phyloP scores from a whole-genome alignment of 2,329 filamentous ascomycete genomes.

The Keithomyces neogunnii region DNA sequence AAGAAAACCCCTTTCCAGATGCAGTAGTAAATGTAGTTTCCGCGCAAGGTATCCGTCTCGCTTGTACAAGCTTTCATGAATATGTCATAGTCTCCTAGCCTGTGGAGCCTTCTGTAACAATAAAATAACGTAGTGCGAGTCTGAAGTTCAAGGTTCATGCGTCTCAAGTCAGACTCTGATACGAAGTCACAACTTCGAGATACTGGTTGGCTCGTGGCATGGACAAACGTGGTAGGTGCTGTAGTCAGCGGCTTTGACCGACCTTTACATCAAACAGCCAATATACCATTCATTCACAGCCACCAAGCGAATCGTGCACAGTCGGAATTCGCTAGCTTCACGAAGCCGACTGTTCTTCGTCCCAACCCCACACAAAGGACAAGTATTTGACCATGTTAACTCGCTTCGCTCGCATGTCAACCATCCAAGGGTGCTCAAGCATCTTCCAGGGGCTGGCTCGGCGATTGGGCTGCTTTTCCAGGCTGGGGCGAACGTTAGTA shows the following conservation, averaged over 20 bases:
- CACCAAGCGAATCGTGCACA: neutral
- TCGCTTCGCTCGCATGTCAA: constrained; percentile 89
- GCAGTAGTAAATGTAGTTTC: neutral
- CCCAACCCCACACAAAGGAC: constrained; percentile 94
- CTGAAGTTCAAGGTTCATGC: neutral
- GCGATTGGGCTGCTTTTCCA: constrained; percentile 84
- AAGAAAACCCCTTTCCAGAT: neutral
- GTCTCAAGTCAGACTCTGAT: neutral
- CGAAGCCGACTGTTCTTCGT: constrained; percentile 37
- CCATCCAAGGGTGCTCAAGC: constrained; percentile 98
- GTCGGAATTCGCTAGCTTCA: neutral
- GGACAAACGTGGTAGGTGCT: neutral
- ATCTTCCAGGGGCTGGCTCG: constrained; percentile 96
- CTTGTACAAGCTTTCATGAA: constrained; percentile 1
- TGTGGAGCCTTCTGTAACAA: neutral
- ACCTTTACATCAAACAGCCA: no score
- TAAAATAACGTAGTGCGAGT: neutral
- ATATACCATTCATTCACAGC: no score
- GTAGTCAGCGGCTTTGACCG: neutral
- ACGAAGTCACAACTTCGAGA: neutral
- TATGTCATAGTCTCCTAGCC: neutral
- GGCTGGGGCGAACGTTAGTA: constrained; percentile 40
- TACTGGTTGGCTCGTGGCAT: neutral
- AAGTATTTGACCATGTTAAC: constrained; percentile 97
- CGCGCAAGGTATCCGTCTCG: neutral